These are phyloP conservation scores for Leucosporidium yakuticum DNA, from an alignment of 768 basidiomycete genomes.

Conservation along the genomic window DNA sequence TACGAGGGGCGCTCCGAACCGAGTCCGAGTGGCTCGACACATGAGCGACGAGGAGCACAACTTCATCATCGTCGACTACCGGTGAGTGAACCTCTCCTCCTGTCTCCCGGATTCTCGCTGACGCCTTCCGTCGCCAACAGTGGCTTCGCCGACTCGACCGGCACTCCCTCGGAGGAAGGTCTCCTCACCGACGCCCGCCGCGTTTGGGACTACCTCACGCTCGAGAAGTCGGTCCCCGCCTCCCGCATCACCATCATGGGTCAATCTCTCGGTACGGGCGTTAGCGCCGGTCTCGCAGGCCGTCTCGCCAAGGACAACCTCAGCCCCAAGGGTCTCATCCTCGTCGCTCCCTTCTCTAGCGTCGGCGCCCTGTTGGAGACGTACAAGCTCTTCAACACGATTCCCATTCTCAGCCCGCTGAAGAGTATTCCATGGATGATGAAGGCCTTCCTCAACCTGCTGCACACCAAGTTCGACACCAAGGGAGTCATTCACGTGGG, in stretches of 20 bases:
- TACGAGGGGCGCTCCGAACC: constrained; percentile 62
- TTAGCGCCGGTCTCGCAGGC: constrained; percentile 50
- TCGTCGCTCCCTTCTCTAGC: constrained; percentile 32
- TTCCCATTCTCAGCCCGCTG: constrained; percentile 27
- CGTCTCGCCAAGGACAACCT: constrained; percentile 45
- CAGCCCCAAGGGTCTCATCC: constrained; percentile 23
- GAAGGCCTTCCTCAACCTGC: neutral
- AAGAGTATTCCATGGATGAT: constrained; percentile 13
- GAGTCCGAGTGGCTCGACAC: constrained; percentile 52
- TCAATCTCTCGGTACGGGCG: constrained; percentile 83
- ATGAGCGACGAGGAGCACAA: constrained; percentile 57
- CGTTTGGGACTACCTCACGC: constrained; percentile 70
- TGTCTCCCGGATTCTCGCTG: no score
- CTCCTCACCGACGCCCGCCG: constrained; percentile 63
- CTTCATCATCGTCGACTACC: constrained; percentile 81
- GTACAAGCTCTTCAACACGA: constrained; percentile 6
- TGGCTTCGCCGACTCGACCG: constrained; percentile 81
- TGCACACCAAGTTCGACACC: constrained; percentile 28
- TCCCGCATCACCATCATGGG: constrained; percentile 68
- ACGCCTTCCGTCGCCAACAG: neutral
- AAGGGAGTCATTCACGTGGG: constrained; percentile 13
- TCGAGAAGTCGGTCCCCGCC: constrained; percentile 52
- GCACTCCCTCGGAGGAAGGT: constrained; percentile 63
- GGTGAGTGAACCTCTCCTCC: constrained; percentile 40
- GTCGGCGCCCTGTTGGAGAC: constrained; percentile 21